Percentiles rank a stretch among this genome's conserved stretches.
Evolutionary conservation across 306 rosid genomes (phyloP).

Genomic region (Prunus campanulata): DNA sequence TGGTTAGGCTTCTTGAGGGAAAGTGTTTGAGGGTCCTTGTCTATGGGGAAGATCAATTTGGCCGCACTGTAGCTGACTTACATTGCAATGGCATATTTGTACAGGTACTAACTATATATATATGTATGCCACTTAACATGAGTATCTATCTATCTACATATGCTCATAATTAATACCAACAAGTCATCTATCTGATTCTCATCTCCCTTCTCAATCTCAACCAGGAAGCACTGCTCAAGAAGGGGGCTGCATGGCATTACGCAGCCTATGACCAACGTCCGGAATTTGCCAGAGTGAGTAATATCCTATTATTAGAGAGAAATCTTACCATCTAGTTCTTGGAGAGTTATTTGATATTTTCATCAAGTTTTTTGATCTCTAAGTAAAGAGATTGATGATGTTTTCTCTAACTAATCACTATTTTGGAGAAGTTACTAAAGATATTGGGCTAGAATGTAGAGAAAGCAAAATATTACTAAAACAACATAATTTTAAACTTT

Average conservation of each 20-base stretch:
- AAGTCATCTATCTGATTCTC: neutral
- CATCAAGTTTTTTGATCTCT: no score
- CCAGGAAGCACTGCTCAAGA: constrained; percentile 88
- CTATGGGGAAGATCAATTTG: constrained; percentile 79
- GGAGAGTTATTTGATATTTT: no score
- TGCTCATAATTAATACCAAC: neutral
- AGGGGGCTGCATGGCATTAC: constrained; percentile 90
- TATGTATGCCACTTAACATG: neutral
- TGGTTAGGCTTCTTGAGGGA: constrained; percentile 55
- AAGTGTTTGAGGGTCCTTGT: constrained; percentile 72
- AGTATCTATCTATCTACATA: neutral
- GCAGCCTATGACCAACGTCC: constrained; percentile 67
- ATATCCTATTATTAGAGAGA: neutral
- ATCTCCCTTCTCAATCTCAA: constrained; percentile 14
- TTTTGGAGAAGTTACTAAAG: no score
- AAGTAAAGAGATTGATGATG: no score
- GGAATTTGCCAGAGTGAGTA: constrained; percentile 62
- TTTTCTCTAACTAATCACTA: no score
- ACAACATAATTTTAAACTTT: neutral
- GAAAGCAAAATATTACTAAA: neutral
- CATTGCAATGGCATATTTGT: constrained; percentile 65
- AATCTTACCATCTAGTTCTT: no score
- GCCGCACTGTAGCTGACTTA: constrained; percentile 69
- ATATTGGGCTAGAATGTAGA: no score
- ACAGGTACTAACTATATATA: constrained; percentile 49